Base-by-base conservation (phyloP, 768 basidiomycete species). In the Boletales sp. region DNA sequence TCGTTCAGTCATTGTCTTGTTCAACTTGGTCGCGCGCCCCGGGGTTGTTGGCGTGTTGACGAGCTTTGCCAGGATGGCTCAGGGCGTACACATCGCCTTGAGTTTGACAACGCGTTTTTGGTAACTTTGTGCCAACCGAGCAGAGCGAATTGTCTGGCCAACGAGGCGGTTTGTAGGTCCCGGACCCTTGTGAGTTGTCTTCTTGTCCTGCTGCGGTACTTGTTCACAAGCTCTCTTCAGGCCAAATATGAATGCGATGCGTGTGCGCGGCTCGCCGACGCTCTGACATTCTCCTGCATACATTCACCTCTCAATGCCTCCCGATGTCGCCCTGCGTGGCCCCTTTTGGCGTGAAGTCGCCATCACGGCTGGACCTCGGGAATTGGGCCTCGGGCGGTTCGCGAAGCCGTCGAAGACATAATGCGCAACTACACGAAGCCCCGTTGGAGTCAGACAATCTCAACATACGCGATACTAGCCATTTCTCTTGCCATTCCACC, bases 341-440 rank as follows among this genome's bases (percentile, higher is more conserved):
- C 61, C 54, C 32, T 65, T 60, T 30, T 65, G 63, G 63, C 55
- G 53, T 44, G 56, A 65, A 21, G 53, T 63, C 9, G 55, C 56
- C 9, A 45, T 45, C 5, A 56, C 39, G 10, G 38, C 42, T 11
- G 53, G 49, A 6, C 56, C 52, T 4, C 29, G 45, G 13, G 30
- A 37, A 24, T 8, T 48, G 19, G 59, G 55, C 58, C 61, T 12
- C 31, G 14, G 2, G 44, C 35, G 6, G 52, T 63, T 8, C 55
- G 42, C 42, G 56, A 63, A 21, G 58, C 64, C 8, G 18, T 65
- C 39, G 40, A 55, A 30, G 64, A 57, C 2, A 59, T 63, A 53
- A 51, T 53, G 52, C 58, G 50, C 52, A 61, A 63, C 41, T 52
- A 65, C 14, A 12, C 36, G 63, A 52, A 21, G 11, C 38, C 13